Evolutionary conservation across 23 red algal species (phyloP).

Genomic region (Gracilaria domingensis): DNA sequence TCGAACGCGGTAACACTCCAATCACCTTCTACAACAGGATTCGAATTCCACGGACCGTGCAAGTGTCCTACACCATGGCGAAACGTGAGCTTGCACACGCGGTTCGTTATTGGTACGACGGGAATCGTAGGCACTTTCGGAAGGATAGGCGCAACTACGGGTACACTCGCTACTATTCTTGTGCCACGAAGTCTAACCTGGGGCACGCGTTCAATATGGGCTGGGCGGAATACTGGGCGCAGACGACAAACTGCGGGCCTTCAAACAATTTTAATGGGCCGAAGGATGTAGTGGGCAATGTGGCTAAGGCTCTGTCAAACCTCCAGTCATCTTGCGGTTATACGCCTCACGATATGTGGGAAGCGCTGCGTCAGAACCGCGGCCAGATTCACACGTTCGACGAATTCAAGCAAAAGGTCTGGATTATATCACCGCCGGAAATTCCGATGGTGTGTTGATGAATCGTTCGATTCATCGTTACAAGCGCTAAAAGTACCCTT

Average conservation of each 20-base stretch:
- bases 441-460: no score
- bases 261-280: neutral
- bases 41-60: neutral
- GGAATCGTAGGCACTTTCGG: conserved; percentile 1
- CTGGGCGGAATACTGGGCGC: conserved; percentile 46
- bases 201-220: conserved; percentile 37
- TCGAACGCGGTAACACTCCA: conserved; percentile 17
- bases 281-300: conserved; percentile 33
- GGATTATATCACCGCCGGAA: no score
- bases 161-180: conserved; percentile 35
- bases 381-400: conserved; percentile 26
- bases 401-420: no score
- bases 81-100: conserved; percentile 41
- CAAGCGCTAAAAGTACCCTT: no score
- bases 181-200: conserved; percentile 1
- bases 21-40: conserved; percentile 13
- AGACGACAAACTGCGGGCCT: neutral
- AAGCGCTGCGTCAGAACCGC: conserved; percentile 13
- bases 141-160: conserved; percentile 13
- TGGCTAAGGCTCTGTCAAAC: conserved; percentile 1
- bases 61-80: neutral
- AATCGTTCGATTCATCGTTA: no score
- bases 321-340: neutral
- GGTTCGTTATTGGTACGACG: conserved; percentile 43
- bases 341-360: conserved; percentile 45